Evolutionary conservation across 179 eudicot genomes (phyloP).

Genomic region (Sideroxylon spinosum): DNA sequence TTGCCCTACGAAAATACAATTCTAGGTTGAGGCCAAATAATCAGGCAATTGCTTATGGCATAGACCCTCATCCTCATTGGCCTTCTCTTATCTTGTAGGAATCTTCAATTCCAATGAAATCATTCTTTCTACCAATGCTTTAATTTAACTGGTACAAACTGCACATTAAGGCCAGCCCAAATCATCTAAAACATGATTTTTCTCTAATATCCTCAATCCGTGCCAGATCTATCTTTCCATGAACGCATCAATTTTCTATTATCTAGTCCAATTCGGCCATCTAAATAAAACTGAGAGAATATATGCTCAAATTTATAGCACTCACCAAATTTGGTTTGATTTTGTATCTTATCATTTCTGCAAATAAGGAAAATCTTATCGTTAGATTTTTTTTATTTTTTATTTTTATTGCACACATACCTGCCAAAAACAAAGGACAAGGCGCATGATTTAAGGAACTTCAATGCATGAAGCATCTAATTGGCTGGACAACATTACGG

Average conservation of each 20-base stretch:
- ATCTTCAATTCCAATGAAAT: not conserved
- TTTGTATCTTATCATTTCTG: slow-evolving; percentile 69
- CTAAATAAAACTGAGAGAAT: not conserved
- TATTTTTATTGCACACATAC: slow-evolving; percentile 77
- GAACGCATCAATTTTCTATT: not conserved
- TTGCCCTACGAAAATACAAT: not conserved
- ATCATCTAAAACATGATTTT: not conserved
- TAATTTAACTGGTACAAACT: no score
- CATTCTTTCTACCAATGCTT: not conserved
- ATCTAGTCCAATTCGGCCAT: not conserved
- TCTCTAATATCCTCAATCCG: not conserved
- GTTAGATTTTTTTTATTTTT: slow-evolving; percentile 41
- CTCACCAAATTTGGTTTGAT: slow-evolving; percentile 82
- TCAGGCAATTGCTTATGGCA: not conserved
- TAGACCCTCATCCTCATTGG: not conserved
- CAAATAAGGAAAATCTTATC: slow-evolving; percentile 66
- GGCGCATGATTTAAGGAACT: not conserved
- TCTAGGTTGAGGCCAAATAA: not conserved
- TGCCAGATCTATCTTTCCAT: not conserved
- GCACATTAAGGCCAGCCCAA: not conserved
- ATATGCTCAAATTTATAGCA: not conserved
- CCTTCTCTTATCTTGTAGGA: not conserved
- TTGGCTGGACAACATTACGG: not conserved
- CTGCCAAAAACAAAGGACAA: slow-evolving; percentile 37
- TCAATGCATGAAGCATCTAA: not conserved